Conservation (phyloP, 495 filamentous ascomycete genomes). For the Pseudomonodictys pantanalensis region DNA sequence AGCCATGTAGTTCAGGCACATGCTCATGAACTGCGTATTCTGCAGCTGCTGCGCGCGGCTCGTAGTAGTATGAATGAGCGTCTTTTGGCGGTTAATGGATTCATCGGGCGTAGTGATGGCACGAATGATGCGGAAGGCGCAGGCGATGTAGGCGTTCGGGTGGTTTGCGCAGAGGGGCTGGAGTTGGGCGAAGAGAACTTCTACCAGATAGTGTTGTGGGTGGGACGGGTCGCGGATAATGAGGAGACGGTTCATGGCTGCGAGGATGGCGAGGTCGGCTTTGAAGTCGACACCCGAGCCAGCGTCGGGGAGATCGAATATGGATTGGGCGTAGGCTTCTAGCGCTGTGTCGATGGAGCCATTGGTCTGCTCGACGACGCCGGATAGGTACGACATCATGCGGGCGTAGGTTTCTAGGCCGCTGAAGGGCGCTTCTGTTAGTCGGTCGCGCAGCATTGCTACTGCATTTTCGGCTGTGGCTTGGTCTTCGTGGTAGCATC, state of each 20-base stretch:
- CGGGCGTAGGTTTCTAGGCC: slow-evolving; percentile 47
- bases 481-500: slow-evolving; percentile 63
- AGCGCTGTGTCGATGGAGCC: slow-evolving; percentile 67
- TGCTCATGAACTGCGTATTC: slow-evolving; percentile 72
- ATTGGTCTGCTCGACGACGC: slow-evolving; percentile 73
- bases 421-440: slow-evolving; percentile 39
- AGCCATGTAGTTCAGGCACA: slow-evolving; percentile 83
- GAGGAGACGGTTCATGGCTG: slow-evolving; percentile 75
- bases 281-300: slow-evolving; percentile 50
- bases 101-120: slow-evolving; percentile 49
- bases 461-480: slow-evolving; percentile 50
- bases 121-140: slow-evolving; percentile 74
- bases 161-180: slow-evolving; percentile 66
- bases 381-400: slow-evolving; percentile 64
- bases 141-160: slow-evolving; percentile 68
- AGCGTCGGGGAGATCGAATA: slow-evolving; percentile 51
- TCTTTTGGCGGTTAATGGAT: slow-evolving; percentile 70
- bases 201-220: slow-evolving; percentile 47
- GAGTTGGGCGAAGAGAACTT: slow-evolving; percentile 59
- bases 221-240: slow-evolving; percentile 69
- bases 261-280: slow-evolving; percentile 73
- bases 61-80: slow-evolving; percentile 67
- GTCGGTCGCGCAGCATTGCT: slow-evolving; percentile 43
- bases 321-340: slow-evolving; percentile 58
- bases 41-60: slow-evolving; percentile 53